Evolutionary conservation across 495 filamentous ascomycete species (phyloP).

Genomic region (Pyrenula massariospora): DNA sequence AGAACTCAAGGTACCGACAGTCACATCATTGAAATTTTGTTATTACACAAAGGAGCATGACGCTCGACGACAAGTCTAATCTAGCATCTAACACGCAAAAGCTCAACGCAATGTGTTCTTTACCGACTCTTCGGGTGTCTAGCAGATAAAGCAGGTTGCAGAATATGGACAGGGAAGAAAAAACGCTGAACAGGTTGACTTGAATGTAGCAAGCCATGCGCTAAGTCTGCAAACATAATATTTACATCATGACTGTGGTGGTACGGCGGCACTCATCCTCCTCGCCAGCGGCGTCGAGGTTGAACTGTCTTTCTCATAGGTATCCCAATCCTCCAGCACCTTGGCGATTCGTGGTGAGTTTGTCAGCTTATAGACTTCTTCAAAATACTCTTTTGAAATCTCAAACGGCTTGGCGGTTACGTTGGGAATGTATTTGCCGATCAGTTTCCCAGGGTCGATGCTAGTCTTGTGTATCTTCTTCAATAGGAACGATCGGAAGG

Average conservation of each 20-base stretch:
- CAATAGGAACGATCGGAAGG: slow-evolving; percentile 89
- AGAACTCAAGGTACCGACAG: no score
- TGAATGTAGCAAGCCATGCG: no score
- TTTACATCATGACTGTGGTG: not conserved
- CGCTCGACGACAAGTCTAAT: no score
- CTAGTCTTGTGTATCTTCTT: slow-evolving; percentile 99
- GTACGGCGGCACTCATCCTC: not conserved
- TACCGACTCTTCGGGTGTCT: no score
- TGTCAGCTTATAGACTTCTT: slow-evolving; percentile 90
- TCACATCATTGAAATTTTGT: no score
- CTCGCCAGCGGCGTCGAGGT: not conserved
- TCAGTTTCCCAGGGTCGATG: slow-evolving; percentile 88
- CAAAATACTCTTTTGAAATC: slow-evolving; percentile 96
- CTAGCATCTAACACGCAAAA: no score
- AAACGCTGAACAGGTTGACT: no score
- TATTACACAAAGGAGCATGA: no score
- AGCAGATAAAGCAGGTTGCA: no score
- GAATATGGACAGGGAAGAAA: no score
- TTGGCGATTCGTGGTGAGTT: slow-evolving; percentile 85
- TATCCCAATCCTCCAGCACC: slow-evolving; percentile 77
- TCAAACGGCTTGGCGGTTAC: slow-evolving; percentile 93
- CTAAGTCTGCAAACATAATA: no score
- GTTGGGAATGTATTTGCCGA: slow-evolving; percentile 98
- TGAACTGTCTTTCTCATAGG: slow-evolving; percentile 32
- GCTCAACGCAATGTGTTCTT: no score